Base-by-base conservation (phyloP, 306 rosid species). In the Corylus americana region DNA sequence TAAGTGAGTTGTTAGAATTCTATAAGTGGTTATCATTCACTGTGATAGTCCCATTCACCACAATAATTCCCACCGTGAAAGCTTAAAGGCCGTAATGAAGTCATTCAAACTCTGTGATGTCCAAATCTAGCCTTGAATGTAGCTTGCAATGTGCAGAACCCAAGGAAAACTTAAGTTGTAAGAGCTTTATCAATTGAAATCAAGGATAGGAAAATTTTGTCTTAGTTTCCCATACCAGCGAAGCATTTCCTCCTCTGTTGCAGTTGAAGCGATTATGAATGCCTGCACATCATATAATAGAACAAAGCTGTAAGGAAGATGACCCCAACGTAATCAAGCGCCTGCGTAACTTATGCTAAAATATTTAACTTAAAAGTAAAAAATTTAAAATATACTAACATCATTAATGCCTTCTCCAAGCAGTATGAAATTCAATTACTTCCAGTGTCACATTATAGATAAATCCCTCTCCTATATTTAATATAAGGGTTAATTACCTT, bases 191-290 rank as follows among this genome's bases (percentile, higher is more conserved):
- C 48, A 20, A 11, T 39, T 8, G 72, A 70, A 73, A 29, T 13
- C 51, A 42, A 25, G 44, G 29, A 63, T 5, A n/a, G 37, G 18
- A 27, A 76, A 70, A 49, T 37, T 35, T 49, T 17, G 69, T 49
- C 57, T 54, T 62, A 39, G 31, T 29, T 78, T 57, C 29, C 35
- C 63, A 55, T 84, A 94, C 98, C 98, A 92, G 74, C 82, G 94
- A 84, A 86, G 96, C 98, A 94, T 94, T 85, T 94, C 98, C 39
- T 94, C 97, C 82, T 94, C 94, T 14, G 98, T 90, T 61, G 98
- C 96, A 84, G 98, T 92, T 68, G 98, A 94, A 83, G 98, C 98
- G 87, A 94, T 94, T 81, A 94, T 94, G 82, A 94, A 94, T 57
- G 98, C 98, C 98, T 94, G 83, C 76, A 81, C 42, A 71, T 67